Percentiles rank a stretch among this genome's conserved stretches.
phyloP scores from a whole-genome alignment of 148 eudicot genomes.

The Nepenthes mirabilis region DNA sequence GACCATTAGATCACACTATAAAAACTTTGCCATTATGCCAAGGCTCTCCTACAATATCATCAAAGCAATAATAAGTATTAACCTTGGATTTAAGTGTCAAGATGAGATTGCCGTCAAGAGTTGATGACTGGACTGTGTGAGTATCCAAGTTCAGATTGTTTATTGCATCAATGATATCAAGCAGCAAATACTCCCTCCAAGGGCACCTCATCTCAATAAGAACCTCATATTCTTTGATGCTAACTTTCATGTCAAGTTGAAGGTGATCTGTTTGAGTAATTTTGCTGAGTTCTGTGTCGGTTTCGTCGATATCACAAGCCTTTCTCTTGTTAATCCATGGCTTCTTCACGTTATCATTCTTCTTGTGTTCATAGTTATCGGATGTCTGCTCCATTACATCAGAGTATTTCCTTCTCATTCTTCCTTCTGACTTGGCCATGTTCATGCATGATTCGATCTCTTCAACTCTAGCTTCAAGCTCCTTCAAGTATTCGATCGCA shows the following conservation, averaged over 20 bases:
- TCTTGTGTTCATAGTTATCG: constrained; percentile 17
- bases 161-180: constrained; percentile 29
- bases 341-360: constrained; percentile 12
- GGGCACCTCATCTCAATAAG: constrained; percentile 29
- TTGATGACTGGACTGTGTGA: constrained; percentile 39
- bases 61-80: background rate
- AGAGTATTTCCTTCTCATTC: constrained; percentile 9
- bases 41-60: no score
- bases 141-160: constrained; percentile 35
- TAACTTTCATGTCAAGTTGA: constrained; percentile 21
- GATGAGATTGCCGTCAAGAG: constrained; percentile 27
- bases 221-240: constrained; percentile 23
- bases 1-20: no score
- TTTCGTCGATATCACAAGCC: constrained; percentile 30
- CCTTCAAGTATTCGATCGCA: constrained; percentile 27
- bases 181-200: constrained; percentile 37
- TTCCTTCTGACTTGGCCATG: constrained; percentile 16
- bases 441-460: constrained; percentile 33
- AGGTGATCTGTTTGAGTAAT: constrained; percentile 12
- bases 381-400: constrained; percentile 24
- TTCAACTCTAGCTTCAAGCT: constrained; percentile 33
- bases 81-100: constrained; percentile 45
- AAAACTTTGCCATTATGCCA: no score
- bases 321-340: constrained; percentile 28
- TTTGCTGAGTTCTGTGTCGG: constrained; percentile 12